A percentile compares a stretch with the other conserved stretches of the same genome.
Evolutionary conservation across 331 rosid genomes (phyloP).

Genomic region (Malus hybrid): DNA sequence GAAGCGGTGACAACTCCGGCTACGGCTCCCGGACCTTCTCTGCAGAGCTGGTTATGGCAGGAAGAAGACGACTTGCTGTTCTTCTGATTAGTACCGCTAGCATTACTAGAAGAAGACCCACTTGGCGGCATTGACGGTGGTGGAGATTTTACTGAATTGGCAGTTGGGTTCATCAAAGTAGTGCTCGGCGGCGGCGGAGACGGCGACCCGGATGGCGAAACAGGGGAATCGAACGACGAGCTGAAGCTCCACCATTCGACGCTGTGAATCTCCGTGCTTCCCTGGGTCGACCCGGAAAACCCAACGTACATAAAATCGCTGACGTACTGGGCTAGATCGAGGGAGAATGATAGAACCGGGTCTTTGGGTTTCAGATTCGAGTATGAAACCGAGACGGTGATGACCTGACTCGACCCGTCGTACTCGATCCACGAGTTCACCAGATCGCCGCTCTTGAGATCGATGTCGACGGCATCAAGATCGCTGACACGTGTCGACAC

Average conservation of each 20-base stretch:
- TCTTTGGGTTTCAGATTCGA: constrained; percentile 63
- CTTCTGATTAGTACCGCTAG: constrained; percentile 20
- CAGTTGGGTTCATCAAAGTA: constrained; percentile 53
- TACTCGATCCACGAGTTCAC: constrained; percentile 73
- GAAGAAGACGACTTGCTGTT: constrained; percentile 45
- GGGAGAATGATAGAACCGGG: constrained; percentile 49
- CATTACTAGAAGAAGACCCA: constrained; percentile 7
- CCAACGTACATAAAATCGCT: constrained; percentile 79
- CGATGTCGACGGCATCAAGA: constrained; percentile 46
- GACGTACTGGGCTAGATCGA: constrained; percentile 57
- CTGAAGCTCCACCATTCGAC: constrained; percentile 82
- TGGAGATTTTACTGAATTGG: constrained; percentile 33
- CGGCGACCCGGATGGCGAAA: constrained; percentile 14
- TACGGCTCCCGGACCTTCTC: constrained; percentile 69
- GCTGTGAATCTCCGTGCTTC: constrained; percentile 77
- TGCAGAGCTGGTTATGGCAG: constrained; percentile 73
- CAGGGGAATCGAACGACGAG: constrained; percentile 42
- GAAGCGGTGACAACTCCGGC: constrained; percentile 84
- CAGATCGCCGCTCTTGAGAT: constrained; percentile 71
- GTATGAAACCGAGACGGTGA: constrained; percentile 56
- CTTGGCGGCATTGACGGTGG: constrained; percentile 62
- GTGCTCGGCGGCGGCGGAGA: constrained; percentile 48
- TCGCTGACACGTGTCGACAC: constrained; percentile 51
- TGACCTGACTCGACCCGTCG: constrained; percentile 36
- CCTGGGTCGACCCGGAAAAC: constrained; percentile 79